Conservation (phyloP, 441 rosid genomes). For the Euphorbia corollata region DNA sequence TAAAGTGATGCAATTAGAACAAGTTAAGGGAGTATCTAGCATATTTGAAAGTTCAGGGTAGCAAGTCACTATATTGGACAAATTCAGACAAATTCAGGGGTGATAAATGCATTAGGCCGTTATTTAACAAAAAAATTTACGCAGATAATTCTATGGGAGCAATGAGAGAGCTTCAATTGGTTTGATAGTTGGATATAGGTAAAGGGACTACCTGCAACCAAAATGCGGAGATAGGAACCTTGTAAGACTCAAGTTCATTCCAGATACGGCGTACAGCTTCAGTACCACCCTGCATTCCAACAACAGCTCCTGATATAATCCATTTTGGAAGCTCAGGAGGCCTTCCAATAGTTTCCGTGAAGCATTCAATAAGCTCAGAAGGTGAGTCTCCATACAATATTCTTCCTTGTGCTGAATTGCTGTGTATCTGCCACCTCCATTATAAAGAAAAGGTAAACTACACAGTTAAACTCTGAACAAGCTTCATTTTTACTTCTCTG, state of each 20-base stretch:
- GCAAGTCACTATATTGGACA: too few species aligned
- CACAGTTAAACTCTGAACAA: conserved; percentile 24
- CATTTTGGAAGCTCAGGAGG: conserved; percentile 67
- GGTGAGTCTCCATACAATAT: conserved; percentile 55
- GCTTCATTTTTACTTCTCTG: neutral
- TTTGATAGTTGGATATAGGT: conserved; percentile 1
- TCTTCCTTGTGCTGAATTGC: conserved; percentile 46
- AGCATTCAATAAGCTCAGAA: conserved; percentile 45
- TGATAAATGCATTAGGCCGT: too few species aligned
- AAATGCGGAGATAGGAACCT: conserved; percentile 62
- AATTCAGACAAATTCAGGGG: too few species aligned
- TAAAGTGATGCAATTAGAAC: too few species aligned
- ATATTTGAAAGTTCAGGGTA: too few species aligned
- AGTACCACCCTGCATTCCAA: conserved; percentile 74
- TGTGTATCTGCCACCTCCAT: conserved; percentile 51
- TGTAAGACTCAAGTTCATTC: conserved; percentile 36
- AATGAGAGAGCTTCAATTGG: neutral
- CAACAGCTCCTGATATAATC: conserved; percentile 64
- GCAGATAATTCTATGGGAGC: conserved; percentile 2
- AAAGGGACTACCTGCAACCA: conserved; percentile 57
- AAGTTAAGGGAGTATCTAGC: too few species aligned
- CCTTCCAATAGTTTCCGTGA: conserved; percentile 53
- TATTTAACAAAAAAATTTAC: neutral
- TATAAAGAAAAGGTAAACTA: conserved; percentile 31
- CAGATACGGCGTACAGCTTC: conserved; percentile 41